phyloP scores from a whole-genome alignment of 2,329 filamentous ascomycete species.

The Arthrobotrys iridis region DNA sequence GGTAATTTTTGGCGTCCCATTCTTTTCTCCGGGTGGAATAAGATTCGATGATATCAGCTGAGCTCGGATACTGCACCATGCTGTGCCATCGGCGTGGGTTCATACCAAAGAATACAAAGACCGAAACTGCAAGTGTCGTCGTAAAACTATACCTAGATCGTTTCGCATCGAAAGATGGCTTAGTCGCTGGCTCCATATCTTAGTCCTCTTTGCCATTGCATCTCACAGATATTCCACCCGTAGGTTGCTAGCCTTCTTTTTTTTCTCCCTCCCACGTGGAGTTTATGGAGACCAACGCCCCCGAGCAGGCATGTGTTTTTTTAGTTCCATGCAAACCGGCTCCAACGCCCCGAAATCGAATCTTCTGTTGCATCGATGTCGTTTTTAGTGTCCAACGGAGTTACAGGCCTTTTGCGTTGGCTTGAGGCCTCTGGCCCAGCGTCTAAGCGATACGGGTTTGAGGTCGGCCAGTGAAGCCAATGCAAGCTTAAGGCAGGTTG shows the following conservation, averaged over 20 bases:
- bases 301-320: slow-evolving; percentile 39
- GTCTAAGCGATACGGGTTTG: slow-evolving; percentile 27
- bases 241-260: slow-evolving; percentile 31
- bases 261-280: slow-evolving; percentile 44
- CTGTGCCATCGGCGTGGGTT: slow-evolving; percentile 19
- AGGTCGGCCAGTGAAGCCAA: slow-evolving; percentile 8
- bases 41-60: slow-evolving; percentile 48
- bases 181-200: slow-evolving; percentile 31
- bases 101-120: slow-evolving; percentile 1
- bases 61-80: slow-evolving; percentile 46
- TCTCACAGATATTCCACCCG: slow-evolving; percentile 33
- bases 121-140: slow-evolving; percentile 47
- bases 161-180: slow-evolving; percentile 48
- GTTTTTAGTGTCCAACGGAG: slow-evolving; percentile 9
- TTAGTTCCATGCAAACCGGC: slow-evolving; percentile 33
- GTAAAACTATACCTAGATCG: slow-evolving; percentile 22
- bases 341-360: slow-evolving; percentile 42
- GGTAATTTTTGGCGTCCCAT: slow-evolving; percentile 24
- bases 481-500: slow-evolving; percentile 39
- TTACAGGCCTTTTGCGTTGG: slow-evolving; percentile 21
- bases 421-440: slow-evolving; percentile 11
- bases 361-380: slow-evolving; percentile 36
- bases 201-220: slow-evolving; percentile 11
- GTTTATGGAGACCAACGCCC: slow-evolving; percentile 40
- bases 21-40: slow-evolving; percentile 37